Evolutionary conservation across 768 basidiomycete genomes (phyloP), one percentile per base, ranked within the genome.

Genomic region (Kondoa subrosea): DNA sequence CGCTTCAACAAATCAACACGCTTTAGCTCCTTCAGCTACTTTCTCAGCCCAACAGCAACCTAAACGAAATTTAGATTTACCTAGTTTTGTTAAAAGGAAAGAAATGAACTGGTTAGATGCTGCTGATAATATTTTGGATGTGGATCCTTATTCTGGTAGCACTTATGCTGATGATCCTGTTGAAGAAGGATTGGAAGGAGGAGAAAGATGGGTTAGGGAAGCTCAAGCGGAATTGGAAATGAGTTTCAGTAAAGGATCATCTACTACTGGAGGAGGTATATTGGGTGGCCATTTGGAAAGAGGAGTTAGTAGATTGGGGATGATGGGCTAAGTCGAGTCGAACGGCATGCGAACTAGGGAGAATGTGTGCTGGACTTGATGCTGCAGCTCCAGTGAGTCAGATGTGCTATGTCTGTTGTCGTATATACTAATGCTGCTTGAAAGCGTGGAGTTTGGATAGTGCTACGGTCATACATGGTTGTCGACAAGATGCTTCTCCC

Each of bases 141-240:
- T 50, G 58, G 25, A 60, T 17, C 30, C 33, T 63, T 63, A 3
- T 31, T 32, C 8, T 33, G 26, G 29, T 27, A 21, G 30, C 8
- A 12, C 29, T 16, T 32, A 63, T 32, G 29, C 16, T 2, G 29
- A 15, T 33, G 61, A 33, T 26, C 25, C 15, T 8, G 58, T 25
- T 15, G 56, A 25, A 56, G 15, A 25, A 25, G 56, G 15, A 15
- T 56, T 15, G 58, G 25, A 59, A 4, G 58, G 29, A 25, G 58
- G 61, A 27, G 61, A n/a, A 33, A 27, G 27, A 32, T 31, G 4
- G 27, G 12, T 32, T 63, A 63, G 30, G 27, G 61, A 63, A 17
- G 61, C 61, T 15, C 29, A n/a, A 8, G 61, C 61, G 8, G 61
- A 63, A n/a, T 32, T 63, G 27, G 61, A 63, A 33, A 3, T 63